Conservation (phyloP, 179 eudicot genomes). For the Kewa caespitosa region DNA sequence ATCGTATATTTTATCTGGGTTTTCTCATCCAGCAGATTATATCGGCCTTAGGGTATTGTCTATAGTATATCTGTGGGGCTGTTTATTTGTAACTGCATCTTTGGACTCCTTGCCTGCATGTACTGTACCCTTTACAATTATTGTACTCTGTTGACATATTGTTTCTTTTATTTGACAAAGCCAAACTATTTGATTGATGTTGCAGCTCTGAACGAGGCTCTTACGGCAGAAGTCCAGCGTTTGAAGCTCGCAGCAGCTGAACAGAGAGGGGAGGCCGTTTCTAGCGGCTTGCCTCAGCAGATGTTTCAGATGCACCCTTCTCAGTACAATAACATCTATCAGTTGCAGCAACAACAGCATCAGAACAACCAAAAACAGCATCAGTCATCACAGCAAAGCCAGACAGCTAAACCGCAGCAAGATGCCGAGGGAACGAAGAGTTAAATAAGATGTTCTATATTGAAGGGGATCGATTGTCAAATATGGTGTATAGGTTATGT, state of each 20-base stretch:
- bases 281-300: constrained; percentile 17
- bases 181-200: constrained; percentile 10
- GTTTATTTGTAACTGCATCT: no score
- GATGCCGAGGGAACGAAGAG: constrained; percentile 4
- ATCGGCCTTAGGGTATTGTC: no score
- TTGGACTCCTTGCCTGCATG: no score
- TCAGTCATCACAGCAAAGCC: constrained; percentile 11
- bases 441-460: background rate
- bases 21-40: no score
- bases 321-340: constrained; percentile 21
- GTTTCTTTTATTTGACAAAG: no score
- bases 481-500: constrained; percentile 8
- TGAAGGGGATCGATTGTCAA: background rate
- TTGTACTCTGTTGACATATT: no score
- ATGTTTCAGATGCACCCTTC: constrained; percentile 26
- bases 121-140: no score
- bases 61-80: no score
- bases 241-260: constrained; percentile 31
- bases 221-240: constrained; percentile 38
- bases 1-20: no score
- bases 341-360: constrained; percentile 18
- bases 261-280: constrained; percentile 18
- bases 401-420: constrained; percentile 11
- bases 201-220: constrained; percentile 43
- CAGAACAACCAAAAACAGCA: constrained; percentile 19